phyloP scores from a whole-genome alignment of 805 yeast species.

The Starmerella sirachaensis region DNA sequence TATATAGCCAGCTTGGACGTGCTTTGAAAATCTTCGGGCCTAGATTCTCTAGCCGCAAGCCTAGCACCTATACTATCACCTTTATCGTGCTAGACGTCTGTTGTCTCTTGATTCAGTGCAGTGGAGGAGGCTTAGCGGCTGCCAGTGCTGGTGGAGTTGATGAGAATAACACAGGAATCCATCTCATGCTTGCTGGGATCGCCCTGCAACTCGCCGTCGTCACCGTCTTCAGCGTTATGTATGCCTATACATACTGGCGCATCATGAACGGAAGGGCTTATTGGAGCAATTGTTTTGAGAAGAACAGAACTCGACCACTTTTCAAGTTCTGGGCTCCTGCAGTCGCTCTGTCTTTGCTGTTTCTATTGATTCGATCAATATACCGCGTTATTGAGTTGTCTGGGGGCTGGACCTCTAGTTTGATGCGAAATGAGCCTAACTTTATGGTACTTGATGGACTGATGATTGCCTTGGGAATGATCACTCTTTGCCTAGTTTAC shows the following conservation, averaged over 20 bases:
- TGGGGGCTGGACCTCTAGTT: conserved; percentile 57
- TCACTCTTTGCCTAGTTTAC: conserved; percentile 41
- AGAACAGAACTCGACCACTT: conserved; percentile 15
- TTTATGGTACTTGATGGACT: conserved; percentile 51
- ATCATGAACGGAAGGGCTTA: conserved; percentile 7
- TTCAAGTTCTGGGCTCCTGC: conserved; percentile 24
- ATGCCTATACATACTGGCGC: conserved; percentile 32
- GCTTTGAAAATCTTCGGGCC: too few species aligned
- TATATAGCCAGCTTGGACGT: too few species aligned
- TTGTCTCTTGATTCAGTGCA: conserved; percentile 55
- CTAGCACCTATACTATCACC: conserved; percentile 49
- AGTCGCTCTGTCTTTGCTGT: conserved; percentile 33
- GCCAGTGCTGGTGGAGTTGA: conserved; percentile 37
- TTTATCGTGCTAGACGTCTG: conserved; percentile 56
- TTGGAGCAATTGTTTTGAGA: conserved; percentile 17
- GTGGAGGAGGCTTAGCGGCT: conserved; percentile 60
- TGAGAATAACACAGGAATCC: conserved; percentile 38
- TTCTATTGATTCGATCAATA: conserved; percentile 54
- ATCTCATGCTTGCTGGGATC: conserved; percentile 66
- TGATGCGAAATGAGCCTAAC: conserved; percentile 49
- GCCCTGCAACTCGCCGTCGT: conserved; percentile 65
- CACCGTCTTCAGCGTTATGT: conserved; percentile 44
- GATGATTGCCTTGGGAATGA: conserved; percentile 43
- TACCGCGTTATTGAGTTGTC: conserved; percentile 64
- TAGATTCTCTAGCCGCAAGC: conserved; percentile 40